Percentiles rank a stretch among this genome's conserved stretches.
phyloP scores from a whole-genome alignment of 106 monocot species.

The Narthecium ossifragum region DNA sequence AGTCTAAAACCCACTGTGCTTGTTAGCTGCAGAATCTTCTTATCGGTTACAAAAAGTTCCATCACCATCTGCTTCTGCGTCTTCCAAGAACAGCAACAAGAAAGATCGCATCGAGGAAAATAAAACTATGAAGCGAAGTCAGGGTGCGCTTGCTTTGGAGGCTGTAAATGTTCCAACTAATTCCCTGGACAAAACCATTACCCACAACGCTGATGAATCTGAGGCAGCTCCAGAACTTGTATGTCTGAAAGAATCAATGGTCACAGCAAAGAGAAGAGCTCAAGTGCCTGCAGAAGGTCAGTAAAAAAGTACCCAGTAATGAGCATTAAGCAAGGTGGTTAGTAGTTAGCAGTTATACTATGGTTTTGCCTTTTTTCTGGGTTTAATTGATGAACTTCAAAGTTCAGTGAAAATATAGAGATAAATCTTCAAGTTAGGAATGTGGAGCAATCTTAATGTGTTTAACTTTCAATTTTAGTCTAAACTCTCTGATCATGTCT shows the following conservation, averaged over 20 bases:
- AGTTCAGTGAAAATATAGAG: no score
- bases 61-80: constrained; percentile 24
- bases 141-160: not conserved
- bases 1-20: constrained; percentile 2
- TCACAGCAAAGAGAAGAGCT: constrained; percentile 18
- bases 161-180: no score
- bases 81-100: constrained; percentile 1
- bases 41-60: not conserved
- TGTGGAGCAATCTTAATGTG: not conserved
- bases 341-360: not conserved
- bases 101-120: not conserved
- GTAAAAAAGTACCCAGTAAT: constrained; percentile 15
- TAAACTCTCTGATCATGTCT: not conserved
- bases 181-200: no score
- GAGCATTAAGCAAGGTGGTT: constrained; percentile 17
- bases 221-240: constrained; percentile 12
- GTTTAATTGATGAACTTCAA: not conserved
- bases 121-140: not conserved
- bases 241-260: constrained; percentile 17
- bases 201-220: not conserved
- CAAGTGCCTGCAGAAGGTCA: constrained; percentile 11
- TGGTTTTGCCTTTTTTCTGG: no score
- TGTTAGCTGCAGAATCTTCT: not conserved
- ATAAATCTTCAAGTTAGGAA: not conserved
- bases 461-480: not conserved